Conservation (phyloP, 2,329 filamentous ascomycete genomes). For the Talaromyces atroroseus region DNA sequence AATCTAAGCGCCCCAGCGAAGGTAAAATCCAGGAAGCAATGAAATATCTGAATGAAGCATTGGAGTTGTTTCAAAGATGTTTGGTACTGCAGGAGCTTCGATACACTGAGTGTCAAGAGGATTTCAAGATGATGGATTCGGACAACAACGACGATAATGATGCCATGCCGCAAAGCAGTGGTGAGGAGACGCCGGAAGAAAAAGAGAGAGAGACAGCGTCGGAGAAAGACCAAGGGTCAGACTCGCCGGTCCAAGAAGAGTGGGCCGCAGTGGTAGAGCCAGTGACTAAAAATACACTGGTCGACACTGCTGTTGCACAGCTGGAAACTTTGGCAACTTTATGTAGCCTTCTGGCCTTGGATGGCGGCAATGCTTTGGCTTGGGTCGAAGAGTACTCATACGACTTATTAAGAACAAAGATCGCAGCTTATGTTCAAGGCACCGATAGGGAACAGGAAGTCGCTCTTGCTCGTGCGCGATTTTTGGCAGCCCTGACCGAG, state of each 20-base stretch:
- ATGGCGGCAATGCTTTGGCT: conserved; percentile 42
- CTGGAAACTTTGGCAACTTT: conserved; percentile 51
- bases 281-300: conserved; percentile 57
- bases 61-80: conserved; percentile 56
- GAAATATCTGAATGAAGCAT: conserved; percentile 54
- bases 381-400: conserved; percentile 55
- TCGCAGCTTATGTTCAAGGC: conserved; percentile 48
- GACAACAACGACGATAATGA: conserved; percentile 16
- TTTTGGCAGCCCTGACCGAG: conserved; percentile 53
- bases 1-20: conserved; percentile 45
- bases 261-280: conserved; percentile 65
- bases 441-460: conserved; percentile 47
- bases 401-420: conserved; percentile 48
- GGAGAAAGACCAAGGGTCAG: conserved; percentile 19
- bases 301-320: conserved; percentile 64
- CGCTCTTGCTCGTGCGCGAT: conserved; percentile 51
- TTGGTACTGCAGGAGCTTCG: conserved; percentile 49
- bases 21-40: conserved; percentile 43
- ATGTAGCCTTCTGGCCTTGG: conserved; percentile 45
- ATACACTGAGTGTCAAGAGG: conserved; percentile 43
- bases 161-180: neutral
- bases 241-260: conserved; percentile 46
- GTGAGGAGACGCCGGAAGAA: neutral
- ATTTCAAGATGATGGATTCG: conserved; percentile 34
- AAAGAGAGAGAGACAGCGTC: conserved; percentile 9